phyloP scores from a whole-genome alignment of 257 asterid genomes.

The Ocimum tenuiflorum region DNA sequence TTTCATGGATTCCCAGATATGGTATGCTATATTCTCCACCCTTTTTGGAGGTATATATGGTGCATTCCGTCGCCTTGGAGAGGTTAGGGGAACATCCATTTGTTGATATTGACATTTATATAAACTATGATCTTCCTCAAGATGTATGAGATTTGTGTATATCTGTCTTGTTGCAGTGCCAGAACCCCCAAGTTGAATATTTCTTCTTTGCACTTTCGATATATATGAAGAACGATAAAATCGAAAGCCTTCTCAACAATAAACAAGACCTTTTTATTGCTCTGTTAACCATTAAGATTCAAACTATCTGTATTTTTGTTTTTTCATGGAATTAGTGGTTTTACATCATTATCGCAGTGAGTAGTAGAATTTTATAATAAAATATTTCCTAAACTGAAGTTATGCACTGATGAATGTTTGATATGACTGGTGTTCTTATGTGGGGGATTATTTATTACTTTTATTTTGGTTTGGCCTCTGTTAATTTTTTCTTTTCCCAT shows the following conservation, averaged over 20 bases:
- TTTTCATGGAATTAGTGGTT: slow-evolving; percentile 1
- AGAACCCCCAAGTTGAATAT: slow-evolving; percentile 5
- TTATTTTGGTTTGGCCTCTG: slow-evolving; percentile 13
- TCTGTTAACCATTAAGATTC: background rate
- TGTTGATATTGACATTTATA: slow-evolving; percentile 1
- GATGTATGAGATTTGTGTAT: slow-evolving; percentile 10
- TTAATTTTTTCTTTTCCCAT: background rate
- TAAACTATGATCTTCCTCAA: background rate
- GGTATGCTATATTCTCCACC: slow-evolving; percentile 99
- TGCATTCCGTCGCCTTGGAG: slow-evolving; percentile 99
- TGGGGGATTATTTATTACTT: background rate
- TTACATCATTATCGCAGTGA: background rate
- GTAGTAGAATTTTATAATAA: background rate
- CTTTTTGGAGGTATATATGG: slow-evolving; percentile 97
- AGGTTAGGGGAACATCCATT: slow-evolving; percentile 47
- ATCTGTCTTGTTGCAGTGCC: background rate
- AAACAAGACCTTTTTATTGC: background rate
- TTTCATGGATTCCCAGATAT: slow-evolving; percentile 97
- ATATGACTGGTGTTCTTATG: background rate
- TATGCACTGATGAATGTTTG: slow-evolving; percentile 1
- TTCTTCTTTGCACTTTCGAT: background rate
- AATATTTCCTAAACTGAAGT: background rate
- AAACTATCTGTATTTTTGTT: slow-evolving; percentile 7
- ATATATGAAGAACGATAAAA: slow-evolving; percentile 1
- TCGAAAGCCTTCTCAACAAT: background rate